Evolutionary conservation across 2,329 filamentous ascomycete genomes (phyloP).

Genomic region (Laburnicola sp.): DNA sequence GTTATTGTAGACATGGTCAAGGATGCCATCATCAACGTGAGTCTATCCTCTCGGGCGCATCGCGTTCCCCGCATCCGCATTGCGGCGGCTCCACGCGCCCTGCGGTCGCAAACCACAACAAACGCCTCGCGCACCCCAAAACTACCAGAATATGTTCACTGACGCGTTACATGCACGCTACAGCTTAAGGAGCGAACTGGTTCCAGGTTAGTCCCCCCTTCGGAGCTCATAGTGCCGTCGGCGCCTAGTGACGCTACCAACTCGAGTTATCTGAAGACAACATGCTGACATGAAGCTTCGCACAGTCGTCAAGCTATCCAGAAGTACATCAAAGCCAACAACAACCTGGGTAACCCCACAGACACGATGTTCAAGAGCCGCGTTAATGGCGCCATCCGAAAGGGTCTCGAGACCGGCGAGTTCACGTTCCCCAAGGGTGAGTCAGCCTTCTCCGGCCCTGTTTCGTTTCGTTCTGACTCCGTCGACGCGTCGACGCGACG

Average conservation of each 20-base stretch:
- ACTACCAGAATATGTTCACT: conserved; percentile 44
- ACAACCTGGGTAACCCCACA: conserved; percentile 61
- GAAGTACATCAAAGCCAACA: conserved; percentile 75
- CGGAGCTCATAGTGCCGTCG: conserved; percentile 23
- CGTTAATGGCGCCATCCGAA: conserved; percentile 83
- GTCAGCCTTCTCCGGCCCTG: conserved; percentile 34
- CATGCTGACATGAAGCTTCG: conserved; percentile 40
- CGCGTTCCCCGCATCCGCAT: conserved; percentile 40
- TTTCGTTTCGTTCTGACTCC: conserved; percentile 2
- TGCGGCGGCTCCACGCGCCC: conserved; percentile 40
- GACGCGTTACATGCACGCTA: conserved; percentile 50
- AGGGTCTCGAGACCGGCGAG: conserved; percentile 81
- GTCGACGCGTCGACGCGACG: conserved; percentile 1
- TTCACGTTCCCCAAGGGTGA: conserved; percentile 91
- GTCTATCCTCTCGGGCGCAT: conserved; percentile 59
- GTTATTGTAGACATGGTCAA: conserved; percentile 68
- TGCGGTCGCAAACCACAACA: conserved; percentile 37
- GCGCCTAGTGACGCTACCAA: conserved; percentile 33
- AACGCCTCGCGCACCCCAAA: conserved; percentile 16
- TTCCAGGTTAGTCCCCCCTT: conserved; percentile 61
- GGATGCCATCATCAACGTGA: conserved; percentile 70
- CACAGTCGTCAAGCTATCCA: conserved; percentile 70
- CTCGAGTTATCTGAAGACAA: conserved; percentile 23
- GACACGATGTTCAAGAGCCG: conserved; percentile 68
- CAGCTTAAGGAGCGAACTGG: conserved; percentile 73